Evolutionary conservation across 1,284 basidiomycete genomes (phyloP), one percentile per base, ranked within the genome.

Genomic region (Entoloma clypeatum): DNA sequence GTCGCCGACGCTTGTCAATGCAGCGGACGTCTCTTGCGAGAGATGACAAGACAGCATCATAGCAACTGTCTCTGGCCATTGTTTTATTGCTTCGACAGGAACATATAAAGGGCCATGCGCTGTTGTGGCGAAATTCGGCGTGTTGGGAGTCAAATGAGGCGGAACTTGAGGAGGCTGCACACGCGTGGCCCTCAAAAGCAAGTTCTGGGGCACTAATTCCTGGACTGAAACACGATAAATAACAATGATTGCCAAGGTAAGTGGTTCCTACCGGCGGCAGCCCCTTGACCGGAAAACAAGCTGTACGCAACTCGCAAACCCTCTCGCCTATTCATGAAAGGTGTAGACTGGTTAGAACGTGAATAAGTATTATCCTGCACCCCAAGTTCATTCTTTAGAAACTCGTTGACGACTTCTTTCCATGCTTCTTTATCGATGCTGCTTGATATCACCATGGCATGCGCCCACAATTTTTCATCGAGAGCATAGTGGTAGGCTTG

Each of bases 361-460:
- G 26, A 28, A 5, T 26, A 30, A 36, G 14, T 43, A 32, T 47
- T 55, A 14, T 64, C 61, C 23, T 64, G 67, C 17, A 61, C 60
- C 5, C 76, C 75, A 5, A 99, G 68, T 59, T 98, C 96, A 16
- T 79, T 74, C 27, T 78, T 76, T 26, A 95, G 67, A 57, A 99
- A 99, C 47, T 93, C 87, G 26, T 75, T 78, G 0, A 95, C 91
- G 4, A 86, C 86, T 47, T 93, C 89, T 58, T 87, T 88, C 92
- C 93, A 98, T 4, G 90, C 77, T 23, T 95, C 92, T 54, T 89
- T 90, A 60, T 95, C 95, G 37, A 98, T 77, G 41, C 89, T 87
- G 57, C 90, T 94, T 6, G 96, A 84, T 47, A 99, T 94, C 34
- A 98, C 69, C 76, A 99, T 81, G 1, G 96, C 96, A 62, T 99